Percentiles rank a stretch among this genome's conserved stretches.
Conservation (phyloP, 257 asterid species). For the Cinchona pubescens region DNA sequence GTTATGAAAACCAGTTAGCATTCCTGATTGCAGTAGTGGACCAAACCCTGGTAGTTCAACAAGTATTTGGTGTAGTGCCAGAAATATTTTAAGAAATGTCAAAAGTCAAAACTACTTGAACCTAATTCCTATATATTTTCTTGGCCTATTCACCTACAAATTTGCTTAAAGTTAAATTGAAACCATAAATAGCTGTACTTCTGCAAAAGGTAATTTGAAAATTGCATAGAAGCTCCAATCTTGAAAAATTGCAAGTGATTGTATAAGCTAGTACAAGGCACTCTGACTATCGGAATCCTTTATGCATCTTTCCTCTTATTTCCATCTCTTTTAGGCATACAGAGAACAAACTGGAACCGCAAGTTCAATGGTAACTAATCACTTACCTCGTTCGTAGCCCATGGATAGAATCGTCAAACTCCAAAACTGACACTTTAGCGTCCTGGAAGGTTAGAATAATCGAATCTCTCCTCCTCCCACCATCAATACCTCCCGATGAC, state of each 20-base stretch:
- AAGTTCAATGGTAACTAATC: too few relatives aligned
- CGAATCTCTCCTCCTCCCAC: slow-evolving; percentile 81
- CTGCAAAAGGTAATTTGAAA: neutral
- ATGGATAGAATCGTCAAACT: slow-evolving; percentile 86
- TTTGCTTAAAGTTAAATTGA: too few relatives aligned
- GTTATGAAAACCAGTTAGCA: neutral
- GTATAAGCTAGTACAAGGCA: too few relatives aligned
- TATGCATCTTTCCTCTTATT: neutral
- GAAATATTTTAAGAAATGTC: neutral
- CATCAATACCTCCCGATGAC: slow-evolving; percentile 66
- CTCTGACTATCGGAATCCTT: too few relatives aligned
- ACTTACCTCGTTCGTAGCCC: slow-evolving; percentile 83
- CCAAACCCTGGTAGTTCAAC: neutral
- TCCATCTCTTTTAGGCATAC: neutral
- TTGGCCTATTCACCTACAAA: too few relatives aligned
- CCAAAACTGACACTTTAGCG: slow-evolving; percentile 83
- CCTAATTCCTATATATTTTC: neutral
- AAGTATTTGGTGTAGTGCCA: neutral
- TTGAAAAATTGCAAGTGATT: too few relatives aligned
- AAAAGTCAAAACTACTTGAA: neutral
- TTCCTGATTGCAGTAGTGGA: neutral
- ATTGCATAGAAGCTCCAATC: neutral
- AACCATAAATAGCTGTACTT: too few relatives aligned
- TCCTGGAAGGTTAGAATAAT: slow-evolving; percentile 77
- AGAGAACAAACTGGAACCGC: neutral